Evolutionary conservation across 2,329 filamentous ascomycete genomes (phyloP).

Genomic region (Dothideomycetes sp.): DNA sequence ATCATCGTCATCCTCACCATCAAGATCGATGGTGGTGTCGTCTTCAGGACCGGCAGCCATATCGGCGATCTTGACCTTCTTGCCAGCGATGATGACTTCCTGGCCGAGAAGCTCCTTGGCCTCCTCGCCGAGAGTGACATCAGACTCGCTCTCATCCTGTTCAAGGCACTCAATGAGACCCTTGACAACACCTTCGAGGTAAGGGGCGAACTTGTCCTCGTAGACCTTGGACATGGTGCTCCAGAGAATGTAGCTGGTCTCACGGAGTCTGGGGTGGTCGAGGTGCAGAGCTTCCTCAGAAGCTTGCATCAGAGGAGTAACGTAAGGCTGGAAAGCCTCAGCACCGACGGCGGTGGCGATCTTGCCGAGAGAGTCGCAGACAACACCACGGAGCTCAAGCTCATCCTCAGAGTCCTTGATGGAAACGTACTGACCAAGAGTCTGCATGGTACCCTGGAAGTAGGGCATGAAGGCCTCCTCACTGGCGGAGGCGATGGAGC

Average conservation of each 20-base stretch:
- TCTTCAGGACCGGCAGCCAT: conserved; percentile 49
- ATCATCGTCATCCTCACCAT: conserved; percentile 65
- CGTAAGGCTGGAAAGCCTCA: conserved; percentile 80
- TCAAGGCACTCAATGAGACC: conserved; percentile 78
- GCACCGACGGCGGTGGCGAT: conserved; percentile 83
- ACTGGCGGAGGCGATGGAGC: conserved; percentile 79
- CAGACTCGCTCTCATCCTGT: conserved; percentile 76
- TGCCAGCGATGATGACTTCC: conserved; percentile 69
- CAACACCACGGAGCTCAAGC: conserved; percentile 77
- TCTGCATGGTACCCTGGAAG: conserved; percentile 82
- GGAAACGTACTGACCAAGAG: conserved; percentile 72
- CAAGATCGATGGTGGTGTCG: conserved; percentile 53
- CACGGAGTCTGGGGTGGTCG: conserved; percentile 81
- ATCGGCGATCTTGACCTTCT: conserved; percentile 73
- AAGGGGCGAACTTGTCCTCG: conserved; percentile 70
- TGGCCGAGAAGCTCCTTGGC: conserved; percentile 65
- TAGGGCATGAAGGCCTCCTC: conserved; percentile 80
- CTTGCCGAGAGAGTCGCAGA: conserved; percentile 87
- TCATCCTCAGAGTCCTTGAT: conserved; percentile 87
- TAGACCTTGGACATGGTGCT: conserved; percentile 91
- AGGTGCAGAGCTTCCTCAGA: conserved; percentile 85
- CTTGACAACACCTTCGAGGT: conserved; percentile 68
- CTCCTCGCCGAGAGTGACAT: conserved; percentile 65
- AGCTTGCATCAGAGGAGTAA: conserved; percentile 79
- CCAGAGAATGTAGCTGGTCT: conserved; percentile 97